Evolutionary conservation across 2,329 filamentous ascomycete species (phyloP).

Genomic region (Penicillium sp.): DNA sequence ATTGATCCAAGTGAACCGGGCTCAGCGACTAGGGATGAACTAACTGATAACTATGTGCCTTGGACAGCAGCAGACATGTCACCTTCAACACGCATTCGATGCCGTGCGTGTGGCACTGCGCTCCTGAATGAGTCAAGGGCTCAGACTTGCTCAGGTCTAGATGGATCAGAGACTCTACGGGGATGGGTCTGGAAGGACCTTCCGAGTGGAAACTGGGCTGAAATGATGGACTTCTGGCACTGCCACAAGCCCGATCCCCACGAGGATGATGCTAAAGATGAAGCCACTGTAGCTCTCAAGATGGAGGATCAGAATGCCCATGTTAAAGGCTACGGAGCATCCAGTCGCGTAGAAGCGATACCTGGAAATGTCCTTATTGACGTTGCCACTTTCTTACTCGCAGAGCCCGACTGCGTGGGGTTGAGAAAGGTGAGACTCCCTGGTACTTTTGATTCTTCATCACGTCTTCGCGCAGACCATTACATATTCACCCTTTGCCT

Average conservation of each 20-base stretch:
- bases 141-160: not conserved
- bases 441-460: not conserved
- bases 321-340: slow-evolving; percentile 76
- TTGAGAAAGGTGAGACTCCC: slow-evolving; percentile 31
- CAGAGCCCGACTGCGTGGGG: slow-evolving; percentile 58
- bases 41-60: slow-evolving; percentile 32
- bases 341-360: slow-evolving; percentile 64
- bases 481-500: slow-evolving; percentile 1
- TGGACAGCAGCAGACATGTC: slow-evolving; percentile 40
- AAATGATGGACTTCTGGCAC: slow-evolving; percentile 99
- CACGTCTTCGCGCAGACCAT: not conserved
- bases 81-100: slow-evolving; percentile 31
- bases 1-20: slow-evolving; percentile 40
- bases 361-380: slow-evolving; percentile 72
- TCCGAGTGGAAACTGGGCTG: slow-evolving; percentile 95
- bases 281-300: slow-evolving; percentile 29
- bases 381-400: slow-evolving; percentile 68
- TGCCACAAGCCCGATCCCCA: slow-evolving; percentile 78
- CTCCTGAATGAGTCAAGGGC: slow-evolving; percentile 23
- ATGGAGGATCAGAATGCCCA: slow-evolving; percentile 47
- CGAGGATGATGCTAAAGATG: slow-evolving; percentile 40
- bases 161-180: not conserved
- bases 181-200: slow-evolving; percentile 76
- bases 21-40: slow-evolving; percentile 17
- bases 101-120: slow-evolving; percentile 33